These are phyloP conservation scores for Penicillium fuscoglaucum DNA, from an alignment of 2,329 filamentous ascomycete species.

Conservation along the genomic window DNA sequence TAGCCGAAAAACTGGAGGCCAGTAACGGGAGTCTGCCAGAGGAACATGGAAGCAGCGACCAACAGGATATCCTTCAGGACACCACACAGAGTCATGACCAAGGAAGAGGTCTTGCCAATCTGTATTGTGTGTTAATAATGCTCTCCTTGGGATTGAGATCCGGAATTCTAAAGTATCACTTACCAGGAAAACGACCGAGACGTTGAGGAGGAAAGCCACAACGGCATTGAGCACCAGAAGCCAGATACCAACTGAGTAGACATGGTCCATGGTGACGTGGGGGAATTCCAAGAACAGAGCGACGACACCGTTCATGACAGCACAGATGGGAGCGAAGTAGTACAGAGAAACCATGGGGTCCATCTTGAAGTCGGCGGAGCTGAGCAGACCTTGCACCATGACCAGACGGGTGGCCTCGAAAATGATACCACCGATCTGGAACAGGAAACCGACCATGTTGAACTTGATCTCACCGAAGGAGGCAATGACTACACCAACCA, in stretches of 20 bases:
- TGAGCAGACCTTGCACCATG: slow-evolving; percentile 82
- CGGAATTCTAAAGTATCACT: slow-evolving; percentile 35
- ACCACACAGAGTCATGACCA: slow-evolving; percentile 81
- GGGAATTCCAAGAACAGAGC: slow-evolving; percentile 69
- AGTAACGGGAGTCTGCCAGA: slow-evolving; percentile 73
- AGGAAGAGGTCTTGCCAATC: slow-evolving; percentile 85
- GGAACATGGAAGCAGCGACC: slow-evolving; percentile 71
- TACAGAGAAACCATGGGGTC: slow-evolving; percentile 84
- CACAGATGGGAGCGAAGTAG: slow-evolving; percentile 85
- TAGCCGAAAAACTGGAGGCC: slow-evolving; percentile 75
- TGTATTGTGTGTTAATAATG: slow-evolving; percentile 36
- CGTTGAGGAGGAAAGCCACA: slow-evolving; percentile 76
- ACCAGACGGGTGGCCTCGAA: slow-evolving; percentile 80
- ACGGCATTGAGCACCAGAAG: slow-evolving; percentile 72
- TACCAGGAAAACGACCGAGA: slow-evolving; percentile 84
- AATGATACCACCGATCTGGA: slow-evolving; percentile 71
- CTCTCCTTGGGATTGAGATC: not conserved
- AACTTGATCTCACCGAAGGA: slow-evolving; percentile 96
- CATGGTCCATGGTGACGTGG: slow-evolving; percentile 64
- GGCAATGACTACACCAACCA: slow-evolving; percentile 90
- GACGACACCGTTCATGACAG: slow-evolving; percentile 73
- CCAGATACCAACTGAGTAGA: slow-evolving; percentile 65
- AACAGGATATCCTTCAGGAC: slow-evolving; percentile 87
- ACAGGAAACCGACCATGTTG: slow-evolving; percentile 62
- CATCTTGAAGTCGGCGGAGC: slow-evolving; percentile 79